Percentiles rank a stretch among this genome's conserved stretches.
Evolutionary conservation across 805 yeast species (phyloP).

Genomic region (Kodamaea nitidulidarum): DNA sequence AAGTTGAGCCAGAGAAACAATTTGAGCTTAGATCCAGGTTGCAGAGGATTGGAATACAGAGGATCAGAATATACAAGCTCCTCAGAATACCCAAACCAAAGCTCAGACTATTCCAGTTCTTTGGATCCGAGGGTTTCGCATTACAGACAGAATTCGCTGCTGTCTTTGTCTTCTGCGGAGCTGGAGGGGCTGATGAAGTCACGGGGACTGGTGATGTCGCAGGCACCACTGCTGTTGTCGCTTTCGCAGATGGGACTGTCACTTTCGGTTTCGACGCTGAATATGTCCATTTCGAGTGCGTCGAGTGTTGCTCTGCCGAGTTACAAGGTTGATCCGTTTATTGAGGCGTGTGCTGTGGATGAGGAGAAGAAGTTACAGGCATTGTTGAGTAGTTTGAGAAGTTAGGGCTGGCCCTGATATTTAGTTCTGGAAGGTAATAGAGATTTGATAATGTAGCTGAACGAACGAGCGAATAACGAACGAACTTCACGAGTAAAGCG

Average conservation of each 20-base stretch:
- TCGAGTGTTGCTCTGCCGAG: neutral
- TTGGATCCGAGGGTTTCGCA: slow-evolving; percentile 10
- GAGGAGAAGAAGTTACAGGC: slow-evolving; percentile 32
- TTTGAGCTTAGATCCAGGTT: too few species aligned
- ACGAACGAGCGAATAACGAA: neutral
- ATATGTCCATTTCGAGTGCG: slow-evolving; percentile 5
- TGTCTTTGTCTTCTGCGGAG: neutral
- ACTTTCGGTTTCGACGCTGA: slow-evolving; percentile 2
- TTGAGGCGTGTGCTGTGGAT: slow-evolving; percentile 32
- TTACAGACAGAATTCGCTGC: slow-evolving; percentile 19
- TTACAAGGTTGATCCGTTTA: slow-evolving; percentile 24
- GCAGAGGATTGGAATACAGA: too few species aligned
- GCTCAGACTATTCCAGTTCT: too few species aligned
- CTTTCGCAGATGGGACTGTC: slow-evolving; percentile 4
- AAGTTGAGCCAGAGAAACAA: slow-evolving; percentile 3
- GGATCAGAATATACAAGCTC: too few species aligned
- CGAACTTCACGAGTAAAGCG: too few species aligned
- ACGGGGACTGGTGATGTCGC: neutral
- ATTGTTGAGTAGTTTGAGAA: slow-evolving; percentile 13
- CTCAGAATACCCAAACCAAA: too few species aligned
- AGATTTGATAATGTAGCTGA: neutral
- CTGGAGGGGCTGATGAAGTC: neutral
- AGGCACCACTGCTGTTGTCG: neutral
- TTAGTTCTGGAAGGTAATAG: neutral
- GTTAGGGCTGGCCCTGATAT: neutral